phyloP scores from a whole-genome alignment of 2,329 filamentous ascomycete genomes.

The Ophiostoma ulmi region DNA sequence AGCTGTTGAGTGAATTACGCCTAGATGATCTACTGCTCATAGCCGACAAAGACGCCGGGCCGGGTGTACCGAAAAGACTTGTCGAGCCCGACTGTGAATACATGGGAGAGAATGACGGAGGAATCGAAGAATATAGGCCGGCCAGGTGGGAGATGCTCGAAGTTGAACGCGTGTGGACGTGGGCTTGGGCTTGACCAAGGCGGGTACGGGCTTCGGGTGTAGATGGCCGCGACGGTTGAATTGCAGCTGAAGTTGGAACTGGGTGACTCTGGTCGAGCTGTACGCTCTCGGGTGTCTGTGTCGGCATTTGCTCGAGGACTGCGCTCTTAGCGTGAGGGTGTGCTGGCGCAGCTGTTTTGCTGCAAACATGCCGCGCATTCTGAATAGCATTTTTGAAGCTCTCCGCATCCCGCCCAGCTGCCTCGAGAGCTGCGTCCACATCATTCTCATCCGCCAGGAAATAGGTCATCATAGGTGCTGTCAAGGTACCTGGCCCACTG shows the following conservation, averaged over 20 bases:
- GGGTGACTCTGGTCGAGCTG: neutral
- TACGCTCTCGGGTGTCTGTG: neutral
- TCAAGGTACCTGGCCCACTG: neutral
- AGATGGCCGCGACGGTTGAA: constrained; percentile 1
- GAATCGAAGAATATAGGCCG: neutral
- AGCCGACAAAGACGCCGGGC: constrained; percentile 35
- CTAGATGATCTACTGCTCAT: constrained; percentile 49
- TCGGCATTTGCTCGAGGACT: neutral
- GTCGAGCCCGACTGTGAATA: constrained; percentile 43
- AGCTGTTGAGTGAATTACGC: constrained; percentile 46
- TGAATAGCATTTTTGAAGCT: constrained; percentile 33
- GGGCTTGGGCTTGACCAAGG: constrained; percentile 23
- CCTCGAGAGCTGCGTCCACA: constrained; percentile 39
- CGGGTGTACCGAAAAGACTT: constrained; percentile 40
- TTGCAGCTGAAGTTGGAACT: neutral
- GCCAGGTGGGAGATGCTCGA: constrained; percentile 4
- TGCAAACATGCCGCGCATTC: constrained; percentile 16
- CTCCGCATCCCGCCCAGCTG: constrained; percentile 31
- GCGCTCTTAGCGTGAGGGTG: neutral
- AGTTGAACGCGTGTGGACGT: neutral
- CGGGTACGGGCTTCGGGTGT: neutral
- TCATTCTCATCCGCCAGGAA: constrained; percentile 47
- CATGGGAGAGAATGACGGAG: constrained; percentile 20
- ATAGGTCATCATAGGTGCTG: constrained; percentile 45
- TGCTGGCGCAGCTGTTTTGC: constrained; percentile 6